Evolutionary conservation across 106 monocot genomes (phyloP).

Genomic region (Dactylorhiza incarnata): DNA sequence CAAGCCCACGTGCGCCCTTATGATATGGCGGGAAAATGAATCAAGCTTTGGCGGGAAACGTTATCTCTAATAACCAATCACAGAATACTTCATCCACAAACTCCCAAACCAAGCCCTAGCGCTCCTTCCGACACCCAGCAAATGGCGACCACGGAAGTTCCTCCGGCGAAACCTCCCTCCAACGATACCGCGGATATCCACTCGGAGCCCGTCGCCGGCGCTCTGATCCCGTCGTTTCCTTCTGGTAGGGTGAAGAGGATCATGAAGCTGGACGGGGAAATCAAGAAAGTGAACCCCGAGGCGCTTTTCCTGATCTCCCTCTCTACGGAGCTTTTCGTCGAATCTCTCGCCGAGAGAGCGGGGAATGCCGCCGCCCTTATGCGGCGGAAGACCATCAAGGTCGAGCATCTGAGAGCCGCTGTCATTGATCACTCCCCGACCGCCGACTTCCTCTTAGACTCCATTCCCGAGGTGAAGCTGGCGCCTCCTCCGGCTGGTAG

Average conservation of each 20-base stretch:
- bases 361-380: constrained; percentile 25
- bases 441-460: constrained; percentile 78
- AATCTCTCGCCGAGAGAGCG: constrained; percentile 42
- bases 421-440: constrained; percentile 52
- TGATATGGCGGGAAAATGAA: too few species aligned
- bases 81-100: too few species aligned
- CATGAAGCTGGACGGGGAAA: constrained; percentile 73
- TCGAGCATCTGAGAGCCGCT: constrained; percentile 58
- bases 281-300: constrained; percentile 70
- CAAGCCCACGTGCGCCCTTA: too few species aligned
- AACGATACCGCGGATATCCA: neutral
- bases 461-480: constrained; percentile 21
- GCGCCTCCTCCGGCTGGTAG: neutral
- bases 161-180: neutral
- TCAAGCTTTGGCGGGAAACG: too few species aligned
- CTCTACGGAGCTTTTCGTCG: constrained; percentile 67
- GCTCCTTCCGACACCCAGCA: neutral
- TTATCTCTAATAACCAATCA: too few species aligned
- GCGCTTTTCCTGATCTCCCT: constrained; percentile 64
- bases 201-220: neutral
- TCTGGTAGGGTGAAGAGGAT: constrained; percentile 71
- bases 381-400: constrained; percentile 39
- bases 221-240: constrained; percentile 46
- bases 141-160: neutral
- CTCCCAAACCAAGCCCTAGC: neutral